Conservation (phyloP, 1,139 yeast species). For the Sugiyamaella novakii region DNA sequence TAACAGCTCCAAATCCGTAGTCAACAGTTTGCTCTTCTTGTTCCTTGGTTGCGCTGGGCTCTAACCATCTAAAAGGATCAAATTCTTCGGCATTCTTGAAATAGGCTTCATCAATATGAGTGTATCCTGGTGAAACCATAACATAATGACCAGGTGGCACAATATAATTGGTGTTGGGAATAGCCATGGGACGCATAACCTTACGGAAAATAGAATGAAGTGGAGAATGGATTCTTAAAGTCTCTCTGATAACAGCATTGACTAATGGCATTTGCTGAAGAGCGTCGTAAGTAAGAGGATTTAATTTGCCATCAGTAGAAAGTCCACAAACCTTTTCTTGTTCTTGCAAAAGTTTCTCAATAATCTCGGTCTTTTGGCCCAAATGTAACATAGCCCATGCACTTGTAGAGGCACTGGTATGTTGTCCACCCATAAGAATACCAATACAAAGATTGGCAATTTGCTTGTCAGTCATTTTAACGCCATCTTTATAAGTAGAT, state of each 20-base stretch:
- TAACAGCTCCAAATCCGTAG: constrained; percentile 93
- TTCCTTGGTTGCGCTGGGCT: constrained; percentile 40
- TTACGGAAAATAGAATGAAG: constrained; percentile 93
- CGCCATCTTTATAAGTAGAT: constrained; percentile 90
- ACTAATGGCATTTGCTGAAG: constrained; percentile 78
- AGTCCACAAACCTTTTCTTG: constrained; percentile 60
- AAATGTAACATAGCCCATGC: constrained; percentile 93
- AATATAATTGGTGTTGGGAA: constrained; percentile 77
- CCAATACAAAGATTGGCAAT: constrained; percentile 94
- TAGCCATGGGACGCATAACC: constrained; percentile 74
- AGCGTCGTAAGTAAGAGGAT: constrained; percentile 68
- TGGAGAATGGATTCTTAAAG: constrained; percentile 94
- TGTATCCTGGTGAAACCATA: constrained; percentile 90
- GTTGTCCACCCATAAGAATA: constrained; percentile 98
- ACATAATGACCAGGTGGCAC: constrained; percentile 91
- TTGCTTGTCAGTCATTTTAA: constrained; percentile 90
- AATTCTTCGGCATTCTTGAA: constrained; percentile 70
- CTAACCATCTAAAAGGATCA: constrained; percentile 90
- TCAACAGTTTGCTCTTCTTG: constrained; percentile 64
- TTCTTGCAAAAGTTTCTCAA: constrained; percentile 77
- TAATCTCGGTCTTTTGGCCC: constrained; percentile 81
- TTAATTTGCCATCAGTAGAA: constrained; percentile 46
- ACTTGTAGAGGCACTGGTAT: constrained; percentile 94
- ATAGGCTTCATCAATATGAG: constrained; percentile 72
- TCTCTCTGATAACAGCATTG: constrained; percentile 85